Evolutionary conservation across 2,329 filamentous ascomycete genomes (phyloP), one percentile per base, ranked within the genome.

Genomic region (Sarocladium kiliense): DNA sequence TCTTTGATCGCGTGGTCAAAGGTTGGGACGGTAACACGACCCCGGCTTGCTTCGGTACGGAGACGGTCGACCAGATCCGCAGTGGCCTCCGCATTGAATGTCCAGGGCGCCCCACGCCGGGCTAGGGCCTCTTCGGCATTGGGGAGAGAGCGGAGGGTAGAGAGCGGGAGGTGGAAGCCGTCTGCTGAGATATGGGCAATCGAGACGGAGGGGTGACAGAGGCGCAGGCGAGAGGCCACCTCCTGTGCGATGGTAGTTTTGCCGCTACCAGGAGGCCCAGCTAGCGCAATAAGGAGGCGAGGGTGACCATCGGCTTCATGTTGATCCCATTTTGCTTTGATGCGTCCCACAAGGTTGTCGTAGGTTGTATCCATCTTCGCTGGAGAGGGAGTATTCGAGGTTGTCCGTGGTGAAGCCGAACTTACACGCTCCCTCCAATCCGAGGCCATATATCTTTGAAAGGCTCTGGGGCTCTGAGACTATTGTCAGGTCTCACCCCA

Each of bases 1-100:
- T 92, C 88, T 66, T 91, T 91, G 60, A 85, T 68, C 1, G 86
- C 82, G 66, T 91, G 88, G 67, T 89, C 85, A 68, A 92, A 92
- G 34, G 79, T 84, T 0, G 88, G 88, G 2, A 89, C 91, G 64
- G 57, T 64, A n/a, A n/a, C n/a, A 59, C 12, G 64, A 25, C 25
- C 36, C 18, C 55, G 56, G 9, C 51, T 34, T 9, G n/a, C 37
- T n/a, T n/a, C n/a, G 36, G 44, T 37, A 3, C 55, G 60, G 12
- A 68, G 59, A 10, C 47, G 49, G 14, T 54, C 55, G 1, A 64
- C 59, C 11, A 68, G 55, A 3, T 34, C 54, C 19, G 62, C 61
- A 21, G 61, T 60, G 1, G 55, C 63, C 11, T 54, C 57, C 6
- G 59, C 64, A 55, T 69, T 65, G 57, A 68, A 70, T 0, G 67